Base-by-base conservation (phyloP, 1,139 yeast species). In the Nematodospora anomalae region DNA sequence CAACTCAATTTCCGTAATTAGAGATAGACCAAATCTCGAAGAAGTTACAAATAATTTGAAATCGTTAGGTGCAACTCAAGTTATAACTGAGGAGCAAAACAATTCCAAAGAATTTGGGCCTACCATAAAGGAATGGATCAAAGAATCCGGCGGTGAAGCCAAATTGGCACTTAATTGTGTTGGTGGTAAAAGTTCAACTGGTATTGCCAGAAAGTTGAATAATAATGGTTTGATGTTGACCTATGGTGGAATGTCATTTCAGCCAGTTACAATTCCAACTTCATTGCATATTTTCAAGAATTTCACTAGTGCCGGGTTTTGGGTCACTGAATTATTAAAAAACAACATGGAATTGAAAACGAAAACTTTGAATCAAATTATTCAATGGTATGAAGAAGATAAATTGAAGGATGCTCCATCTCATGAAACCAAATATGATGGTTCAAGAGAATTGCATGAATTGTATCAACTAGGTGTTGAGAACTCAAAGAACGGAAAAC, bases 161-260 rank as follows among this genome's bases (percentile, higher is more conserved):
- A 81, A 79, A 58, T 70, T 92, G 39, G 98, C 88, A 1, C 70
- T 92, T 46, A 92, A 94, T 62, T 87, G 96, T 53, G 94, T 92
- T 31, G 97, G 98, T 35, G 98, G 98, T 21, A 76, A 83, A 47
- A 82, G 88, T 26, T 76, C 89, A 28, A 73, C 95, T 1, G 81
- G 83, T 29, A 70, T 92, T 49, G 92, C 96, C 6, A 75, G 96
- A 47, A 89, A 89, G 56, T 72, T 92, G 45, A 79, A 76, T 35
- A 56, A 64, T 14, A 73, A 78, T 44, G 87, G 89, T 21, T 72
- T 84, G 45, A 71, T 92, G 71, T 79, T 86, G 51, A 89, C 98
- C 1, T 92, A 92, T 57, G 99, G 99, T 20, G 98, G 96, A 33
- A 92, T 92, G 98, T 87, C 97, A 4, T 81, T 82, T 70, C 92